Evolutionary conservation across 108 stramenopile genomes (phyloP).

Genomic region (Nannochloropsis granulata): DNA sequence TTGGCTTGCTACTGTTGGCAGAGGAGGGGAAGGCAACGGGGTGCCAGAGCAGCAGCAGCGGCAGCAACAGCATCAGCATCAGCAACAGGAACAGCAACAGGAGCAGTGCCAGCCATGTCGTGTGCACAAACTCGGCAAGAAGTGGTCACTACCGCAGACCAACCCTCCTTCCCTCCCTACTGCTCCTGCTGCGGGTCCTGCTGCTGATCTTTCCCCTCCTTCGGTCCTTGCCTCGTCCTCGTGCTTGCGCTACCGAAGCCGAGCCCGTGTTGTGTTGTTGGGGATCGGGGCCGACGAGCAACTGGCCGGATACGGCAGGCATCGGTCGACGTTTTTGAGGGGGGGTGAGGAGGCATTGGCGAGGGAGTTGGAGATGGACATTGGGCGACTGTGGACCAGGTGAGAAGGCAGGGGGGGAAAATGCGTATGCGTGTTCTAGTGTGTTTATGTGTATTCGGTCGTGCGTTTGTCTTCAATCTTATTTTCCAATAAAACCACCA

Average conservation of each 20-base stretch:
- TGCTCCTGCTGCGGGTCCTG: neutral
- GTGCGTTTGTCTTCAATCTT: neutral
- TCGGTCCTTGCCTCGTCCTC: neutral
- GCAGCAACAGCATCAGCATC: neutral
- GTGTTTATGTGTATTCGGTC: neutral
- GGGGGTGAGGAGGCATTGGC: slow-evolving; percentile 43
- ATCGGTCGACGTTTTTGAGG: slow-evolving; percentile 58
- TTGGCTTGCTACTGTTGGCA: neutral
- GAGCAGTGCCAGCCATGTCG: neutral
- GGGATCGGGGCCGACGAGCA: slow-evolving; percentile 96
- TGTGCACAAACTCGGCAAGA: neutral
- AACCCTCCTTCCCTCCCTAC: neutral
- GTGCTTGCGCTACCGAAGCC: neutral
- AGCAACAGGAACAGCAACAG: neutral
- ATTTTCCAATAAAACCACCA: too few species aligned
- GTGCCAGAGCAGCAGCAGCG: neutral
- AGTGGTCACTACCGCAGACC: neutral
- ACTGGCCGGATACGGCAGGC: slow-evolving; percentile 88
- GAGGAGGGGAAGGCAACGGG: neutral
- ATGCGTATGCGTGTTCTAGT: neutral
- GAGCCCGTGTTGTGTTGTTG: slow-evolving; percentile 48
- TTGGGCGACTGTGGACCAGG: slow-evolving; percentile 74
- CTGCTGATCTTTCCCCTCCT: too few species aligned
- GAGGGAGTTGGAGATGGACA: slow-evolving; percentile 62
- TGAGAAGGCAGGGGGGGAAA: neutral